These are phyloP conservation scores for Lipomyces kockii DNA, from an alignment of 805 yeast genomes.

Conservation along the genomic window DNA sequence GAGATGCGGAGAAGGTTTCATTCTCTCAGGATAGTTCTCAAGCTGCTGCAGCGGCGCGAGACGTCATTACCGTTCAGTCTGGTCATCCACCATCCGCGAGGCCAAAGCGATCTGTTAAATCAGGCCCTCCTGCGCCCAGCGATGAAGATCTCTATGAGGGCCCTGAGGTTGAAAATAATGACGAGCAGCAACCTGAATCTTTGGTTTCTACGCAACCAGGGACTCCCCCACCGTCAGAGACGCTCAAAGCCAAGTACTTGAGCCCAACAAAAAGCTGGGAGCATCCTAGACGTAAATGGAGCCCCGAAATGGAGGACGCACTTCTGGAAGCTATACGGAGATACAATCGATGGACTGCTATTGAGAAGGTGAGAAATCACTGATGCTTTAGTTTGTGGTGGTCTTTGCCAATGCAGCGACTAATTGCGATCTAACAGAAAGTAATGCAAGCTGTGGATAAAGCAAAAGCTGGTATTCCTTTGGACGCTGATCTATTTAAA, in stretches of 20 bases:
- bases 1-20: conserved; percentile 8
- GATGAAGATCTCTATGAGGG: conserved; percentile 5
- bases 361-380: neutral
- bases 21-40: neutral
- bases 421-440: conserved; percentile 6
- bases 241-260: conserved; percentile 1
- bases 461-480: neutral
- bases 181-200: neutral
- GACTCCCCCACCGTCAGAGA: neutral
- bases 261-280: conserved; percentile 13
- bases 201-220: neutral
- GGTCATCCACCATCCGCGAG: neutral
- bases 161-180: conserved; percentile 5
- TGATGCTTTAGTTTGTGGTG: neutral
- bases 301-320: conserved; percentile 24
- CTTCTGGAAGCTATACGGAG: conserved; percentile 12
- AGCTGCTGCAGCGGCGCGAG: neutral
- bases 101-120: neutral
- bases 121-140: neutral
- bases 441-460: conserved; percentile 4
- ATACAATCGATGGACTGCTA: neutral
- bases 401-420: neutral
- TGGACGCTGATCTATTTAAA: neutral
- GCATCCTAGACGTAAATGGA: conserved; percentile 18
- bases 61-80: neutral